A percentile compares a stretch with the other conserved stretches of the same genome.
Conservation (phyloP, 805 yeast genomes). For the Candida dajiaensis region DNA sequence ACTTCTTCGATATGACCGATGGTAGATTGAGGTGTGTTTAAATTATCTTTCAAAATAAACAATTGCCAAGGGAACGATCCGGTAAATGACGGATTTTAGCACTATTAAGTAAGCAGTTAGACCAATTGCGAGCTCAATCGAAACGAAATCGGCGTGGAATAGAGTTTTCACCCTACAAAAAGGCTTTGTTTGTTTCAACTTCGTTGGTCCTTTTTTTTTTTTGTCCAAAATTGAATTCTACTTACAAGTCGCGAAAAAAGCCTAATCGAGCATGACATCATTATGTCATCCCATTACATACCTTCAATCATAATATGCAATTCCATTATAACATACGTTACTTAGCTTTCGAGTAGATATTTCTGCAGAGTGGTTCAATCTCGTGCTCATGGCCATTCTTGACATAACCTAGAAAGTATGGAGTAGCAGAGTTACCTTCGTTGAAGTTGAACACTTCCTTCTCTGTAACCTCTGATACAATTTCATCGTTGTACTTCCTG, state of each 20-base stretch:
- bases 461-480: slow-evolving; percentile 73
- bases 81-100: not conserved
- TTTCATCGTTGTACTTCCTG: slow-evolving; percentile 92
- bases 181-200: not conserved
- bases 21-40: not conserved
- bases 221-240: not conserved
- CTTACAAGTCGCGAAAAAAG: not conserved
- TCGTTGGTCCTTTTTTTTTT: not conserved
- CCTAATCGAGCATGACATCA: not conserved
- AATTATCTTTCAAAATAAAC: not conserved
- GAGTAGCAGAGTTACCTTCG: slow-evolving; percentile 81
- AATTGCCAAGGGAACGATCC: not conserved
- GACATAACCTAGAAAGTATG: slow-evolving; percentile 85
- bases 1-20: not conserved
- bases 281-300: no score
- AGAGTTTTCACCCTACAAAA: not conserved
- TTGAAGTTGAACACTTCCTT: slow-evolving; percentile 62
- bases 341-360: slow-evolving; percentile 11
- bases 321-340: not conserved
- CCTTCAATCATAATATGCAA: not conserved
- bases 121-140: not conserved
- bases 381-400: slow-evolving; percentile 51
- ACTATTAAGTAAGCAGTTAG: no score
- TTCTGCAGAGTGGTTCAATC: slow-evolving; percentile 63
- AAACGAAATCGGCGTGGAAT: not conserved